These are phyloP conservation scores for Ophiorrhiza pumila DNA, from an alignment of 257 asterid species.

Conservation along the genomic window DNA sequence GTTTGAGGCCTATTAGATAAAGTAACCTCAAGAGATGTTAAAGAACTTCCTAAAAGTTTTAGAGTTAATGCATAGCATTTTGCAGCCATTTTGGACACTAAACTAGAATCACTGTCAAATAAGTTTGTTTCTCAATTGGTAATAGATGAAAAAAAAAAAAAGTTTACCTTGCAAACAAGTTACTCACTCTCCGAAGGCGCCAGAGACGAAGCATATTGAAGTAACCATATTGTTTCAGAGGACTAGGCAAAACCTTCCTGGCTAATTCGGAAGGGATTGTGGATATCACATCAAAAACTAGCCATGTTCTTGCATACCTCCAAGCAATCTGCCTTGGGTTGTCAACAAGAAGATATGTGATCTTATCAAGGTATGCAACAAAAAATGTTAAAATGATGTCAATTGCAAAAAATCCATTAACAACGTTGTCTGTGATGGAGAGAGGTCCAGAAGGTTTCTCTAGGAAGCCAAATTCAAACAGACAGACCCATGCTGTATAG, in stretches of 20 bases:
- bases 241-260: constrained; percentile 31
- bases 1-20: background rate
- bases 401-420: constrained; percentile 52
- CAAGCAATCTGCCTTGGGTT: constrained; percentile 47
- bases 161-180: constrained; percentile 57
- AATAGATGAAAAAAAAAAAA: background rate
- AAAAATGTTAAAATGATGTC: constrained; percentile 76
- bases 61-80: background rate
- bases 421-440: constrained; percentile 53
- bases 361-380: constrained; percentile 75
- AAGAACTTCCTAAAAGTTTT: background rate
- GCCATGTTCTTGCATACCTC: constrained; percentile 56
- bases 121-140: background rate
- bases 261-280: constrained; percentile 61
- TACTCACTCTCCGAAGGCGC: constrained; percentile 80
- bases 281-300: constrained; percentile 58
- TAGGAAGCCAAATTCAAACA: constrained; percentile 84
- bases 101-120: background rate
- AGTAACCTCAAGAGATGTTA: background rate
- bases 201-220: constrained; percentile 75
- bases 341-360: constrained; percentile 54
- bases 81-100: too few species aligned
- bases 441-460: constrained; percentile 38
- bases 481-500: constrained; percentile 88
- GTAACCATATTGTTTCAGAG: constrained; percentile 41